Base-by-base conservation (phyloP, 352 stramenopile species). In the Globisporangium emineosum region DNA sequence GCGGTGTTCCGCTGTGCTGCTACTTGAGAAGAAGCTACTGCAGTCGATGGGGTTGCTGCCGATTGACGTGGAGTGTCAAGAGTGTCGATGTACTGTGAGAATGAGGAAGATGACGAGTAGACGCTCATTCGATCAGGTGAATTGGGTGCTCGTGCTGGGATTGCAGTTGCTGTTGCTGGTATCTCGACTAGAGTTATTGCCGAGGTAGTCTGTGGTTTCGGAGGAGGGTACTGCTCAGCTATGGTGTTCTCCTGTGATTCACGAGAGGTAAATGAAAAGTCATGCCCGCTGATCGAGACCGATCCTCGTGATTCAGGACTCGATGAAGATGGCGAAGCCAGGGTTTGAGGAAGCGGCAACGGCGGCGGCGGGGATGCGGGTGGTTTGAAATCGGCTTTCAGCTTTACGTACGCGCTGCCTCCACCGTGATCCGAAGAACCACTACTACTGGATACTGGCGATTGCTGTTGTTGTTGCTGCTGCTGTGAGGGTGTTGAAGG, bases 291-390 rank as follows among this genome's bases (percentile, higher is more conserved):
- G 9, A 57, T 51, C 12, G 43, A 32, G 7, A 32, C 12, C 6
- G 55, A 27, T 3, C 13, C 30, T 27, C 40, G 65, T 19, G 45
- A 43, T 6, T 68, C 67, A 0, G 55, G 64, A 10, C 53, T 67
- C 13, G 65, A 17, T 5, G 57, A 4, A 0, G 35, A 25, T 45
- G 37, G 37, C 9, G 59, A 40, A 1, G 54, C 49, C 4, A 60
- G 17, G 2, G 62, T 68, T 57, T 70, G 67, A 2, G 64, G 40
- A 15, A 72, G 40, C 5, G 67, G 68, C 19, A 70, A 30, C 3
- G 52, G 32, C 19, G 57, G 33, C 2, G 64, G 43, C 7, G 52
- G 33, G 2, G 55, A 43, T 4, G 33, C 52, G 13, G 63, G 51
- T 10, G 45, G 21, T 32, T 70, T 67, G 21, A 62, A 68, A 10